Conservation (phyloP, 2,329 filamentous ascomycete species). For the Talaromyces amestolkiae region DNA sequence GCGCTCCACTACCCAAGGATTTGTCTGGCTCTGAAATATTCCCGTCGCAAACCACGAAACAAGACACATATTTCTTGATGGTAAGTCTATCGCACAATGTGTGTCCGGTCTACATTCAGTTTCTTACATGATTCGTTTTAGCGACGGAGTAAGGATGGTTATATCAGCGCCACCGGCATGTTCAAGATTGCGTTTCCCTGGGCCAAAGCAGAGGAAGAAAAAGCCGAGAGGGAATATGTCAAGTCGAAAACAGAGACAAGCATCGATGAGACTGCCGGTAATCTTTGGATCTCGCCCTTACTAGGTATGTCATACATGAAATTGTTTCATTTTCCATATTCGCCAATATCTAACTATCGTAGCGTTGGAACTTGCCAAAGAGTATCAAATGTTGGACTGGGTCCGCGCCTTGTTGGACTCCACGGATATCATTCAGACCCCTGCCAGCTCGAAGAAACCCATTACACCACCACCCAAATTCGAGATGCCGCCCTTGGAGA, state of each 20-base stretch:
- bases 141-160: slow-evolving; percentile 65
- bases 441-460: slow-evolving; percentile 67
- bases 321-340: not conserved
- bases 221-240: slow-evolving; percentile 67
- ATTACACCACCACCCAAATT: slow-evolving; percentile 82
- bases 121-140: slow-evolving; percentile 23
- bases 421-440: slow-evolving; percentile 68
- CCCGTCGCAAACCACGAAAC: slow-evolving; percentile 62
- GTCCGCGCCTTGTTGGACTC: slow-evolving; percentile 89
- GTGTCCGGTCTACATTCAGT: not conserved
- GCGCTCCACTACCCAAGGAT: slow-evolving; percentile 87
- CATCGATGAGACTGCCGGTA: slow-evolving; percentile 88
- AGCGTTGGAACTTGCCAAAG: slow-evolving; percentile 78
- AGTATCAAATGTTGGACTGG: slow-evolving; percentile 85
- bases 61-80: slow-evolving; percentile 93
- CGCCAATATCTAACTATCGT: slow-evolving; percentile 33
- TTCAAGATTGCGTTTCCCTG: slow-evolving; percentile 68
- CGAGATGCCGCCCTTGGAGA: slow-evolving; percentile 50
- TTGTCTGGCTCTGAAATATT: slow-evolving; percentile 88
- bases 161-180: slow-evolving; percentile 66
- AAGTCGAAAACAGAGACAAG: slow-evolving; percentile 80
- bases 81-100: slow-evolving; percentile 43
- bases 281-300: slow-evolving; percentile 88
- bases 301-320: slow-evolving; percentile 50
- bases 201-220: slow-evolving; percentile 60